phyloP scores from a whole-genome alignment of 257 asterid genomes.

The Jacaranda mimosifolia region DNA sequence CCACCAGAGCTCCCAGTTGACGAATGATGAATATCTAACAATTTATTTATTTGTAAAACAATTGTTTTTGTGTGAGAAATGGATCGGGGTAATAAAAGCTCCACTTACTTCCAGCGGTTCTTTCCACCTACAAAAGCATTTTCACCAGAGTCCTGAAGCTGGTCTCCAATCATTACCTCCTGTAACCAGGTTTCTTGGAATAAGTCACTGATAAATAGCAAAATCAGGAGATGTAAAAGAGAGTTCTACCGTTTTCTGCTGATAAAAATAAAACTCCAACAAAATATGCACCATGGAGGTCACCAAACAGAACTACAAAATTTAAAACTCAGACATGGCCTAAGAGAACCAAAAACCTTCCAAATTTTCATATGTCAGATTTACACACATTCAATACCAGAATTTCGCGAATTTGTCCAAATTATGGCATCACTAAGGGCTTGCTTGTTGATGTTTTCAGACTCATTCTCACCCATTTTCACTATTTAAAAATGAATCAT shows the following conservation, averaged over 20 bases:
- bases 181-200: slow-evolving; percentile 41
- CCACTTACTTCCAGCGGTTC: slow-evolving; percentile 95
- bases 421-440: too few relatives aligned
- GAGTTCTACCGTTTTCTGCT: not conserved
- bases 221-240: not conserved
- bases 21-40: slow-evolving; percentile 79
- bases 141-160: slow-evolving; percentile 87
- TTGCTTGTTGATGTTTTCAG: too few relatives aligned
- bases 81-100: slow-evolving; percentile 21
- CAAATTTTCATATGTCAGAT: not conserved
- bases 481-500: too few relatives aligned
- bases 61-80: slow-evolving; percentile 23
- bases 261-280: not conserved
- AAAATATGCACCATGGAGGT: slow-evolving; percentile 10
- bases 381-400: too few relatives aligned
- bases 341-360: not conserved
- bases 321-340: slow-evolving; percentile 6
- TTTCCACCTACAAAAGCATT: slow-evolving; percentile 93
- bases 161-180: slow-evolving; percentile 91
- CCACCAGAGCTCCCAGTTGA: slow-evolving; percentile 99
- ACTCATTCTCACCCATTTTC: too few relatives aligned
- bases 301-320: not conserved
- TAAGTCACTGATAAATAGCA: not conserved
- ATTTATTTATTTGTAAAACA: slow-evolving; percentile 6
- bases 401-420: too few relatives aligned